Evolutionary conservation across 345 rosid species (phyloP).

Genomic region (Arabidopsis arenosa): DNA sequence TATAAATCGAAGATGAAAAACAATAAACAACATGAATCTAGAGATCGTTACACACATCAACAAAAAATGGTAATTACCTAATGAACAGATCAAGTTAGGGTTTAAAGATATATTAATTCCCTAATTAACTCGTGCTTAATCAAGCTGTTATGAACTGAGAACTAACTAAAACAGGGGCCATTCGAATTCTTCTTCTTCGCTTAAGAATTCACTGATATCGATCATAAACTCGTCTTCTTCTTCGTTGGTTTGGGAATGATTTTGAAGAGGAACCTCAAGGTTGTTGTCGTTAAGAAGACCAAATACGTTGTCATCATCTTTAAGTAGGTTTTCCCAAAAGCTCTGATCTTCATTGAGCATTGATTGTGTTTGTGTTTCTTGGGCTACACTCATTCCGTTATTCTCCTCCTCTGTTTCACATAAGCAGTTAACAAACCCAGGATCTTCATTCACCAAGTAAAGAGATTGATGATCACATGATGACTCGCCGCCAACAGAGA

Average conservation of each 20-base stretch:
- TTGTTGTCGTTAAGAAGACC: not conserved
- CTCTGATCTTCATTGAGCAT: not conserved
- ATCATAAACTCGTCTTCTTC: not conserved
- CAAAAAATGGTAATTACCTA: no score
- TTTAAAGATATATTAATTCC: not conserved
- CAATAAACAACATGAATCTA: constrained; percentile 1
- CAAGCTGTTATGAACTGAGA: not conserved
- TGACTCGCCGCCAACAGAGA: no score
- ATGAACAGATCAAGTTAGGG: no score
- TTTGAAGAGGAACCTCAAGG: not conserved
- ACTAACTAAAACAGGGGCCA: not conserved
- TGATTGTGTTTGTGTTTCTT: not conserved
- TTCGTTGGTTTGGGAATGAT: not conserved
- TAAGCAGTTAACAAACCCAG: no score
- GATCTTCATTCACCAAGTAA: no score
- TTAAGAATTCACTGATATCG: not conserved
- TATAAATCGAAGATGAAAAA: not conserved
- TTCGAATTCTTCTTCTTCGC: not conserved
- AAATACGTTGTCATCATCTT: not conserved
- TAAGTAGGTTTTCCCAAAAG: not conserved
- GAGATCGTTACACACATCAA: not conserved
- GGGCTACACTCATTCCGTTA: not conserved
- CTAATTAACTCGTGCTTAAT: not conserved
- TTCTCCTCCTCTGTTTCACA: no score
- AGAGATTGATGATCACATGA: no score